These are phyloP conservation scores for Pleurotus citrinopileatus DNA, from an alignment of 768 basidiomycete species.

Conservation along the genomic window DNA sequence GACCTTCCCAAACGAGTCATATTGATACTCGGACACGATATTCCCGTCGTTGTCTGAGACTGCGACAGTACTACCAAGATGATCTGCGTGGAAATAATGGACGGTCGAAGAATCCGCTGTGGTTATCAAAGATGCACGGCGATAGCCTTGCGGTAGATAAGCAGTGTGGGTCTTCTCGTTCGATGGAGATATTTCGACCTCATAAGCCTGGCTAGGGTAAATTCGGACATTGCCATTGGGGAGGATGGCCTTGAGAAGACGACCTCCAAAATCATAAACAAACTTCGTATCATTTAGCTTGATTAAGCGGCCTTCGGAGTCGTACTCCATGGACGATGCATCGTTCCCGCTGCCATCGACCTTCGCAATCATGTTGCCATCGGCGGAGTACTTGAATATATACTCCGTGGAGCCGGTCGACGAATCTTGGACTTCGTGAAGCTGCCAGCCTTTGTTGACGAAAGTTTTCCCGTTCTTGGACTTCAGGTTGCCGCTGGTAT, in stretches of 20 bases:
- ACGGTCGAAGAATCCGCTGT: not conserved
- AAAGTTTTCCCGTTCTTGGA: constrained; percentile 4
- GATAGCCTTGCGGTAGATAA: constrained; percentile 2
- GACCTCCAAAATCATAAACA: constrained; percentile 12
- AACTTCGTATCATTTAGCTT: not conserved
- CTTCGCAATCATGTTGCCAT: constrained; percentile 3
- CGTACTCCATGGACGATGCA: not conserved
- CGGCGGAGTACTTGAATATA: not conserved
- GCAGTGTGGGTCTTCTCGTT: not conserved
- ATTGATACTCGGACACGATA: not conserved
- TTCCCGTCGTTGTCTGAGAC: not conserved
- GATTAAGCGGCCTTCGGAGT: not conserved
- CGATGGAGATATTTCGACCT: constrained; percentile 5
- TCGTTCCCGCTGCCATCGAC: not conserved
- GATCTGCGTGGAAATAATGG: constrained; percentile 5
- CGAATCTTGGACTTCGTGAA: not conserved
- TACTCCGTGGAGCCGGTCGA: not conserved
- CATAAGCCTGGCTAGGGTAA: constrained; percentile 5
- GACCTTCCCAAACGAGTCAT: not conserved
- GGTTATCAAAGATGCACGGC: not conserved
- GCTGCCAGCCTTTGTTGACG: constrained; percentile 12
- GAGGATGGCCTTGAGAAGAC: constrained; percentile 8
- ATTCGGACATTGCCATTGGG: constrained; percentile 5
- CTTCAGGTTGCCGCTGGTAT: constrained; percentile 8
- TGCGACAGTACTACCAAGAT: constrained; percentile 4